These are phyloP conservation scores for Nakazawaea ishiwadae DNA, from an alignment of 805 yeast genomes.

Conservation along the genomic window DNA sequence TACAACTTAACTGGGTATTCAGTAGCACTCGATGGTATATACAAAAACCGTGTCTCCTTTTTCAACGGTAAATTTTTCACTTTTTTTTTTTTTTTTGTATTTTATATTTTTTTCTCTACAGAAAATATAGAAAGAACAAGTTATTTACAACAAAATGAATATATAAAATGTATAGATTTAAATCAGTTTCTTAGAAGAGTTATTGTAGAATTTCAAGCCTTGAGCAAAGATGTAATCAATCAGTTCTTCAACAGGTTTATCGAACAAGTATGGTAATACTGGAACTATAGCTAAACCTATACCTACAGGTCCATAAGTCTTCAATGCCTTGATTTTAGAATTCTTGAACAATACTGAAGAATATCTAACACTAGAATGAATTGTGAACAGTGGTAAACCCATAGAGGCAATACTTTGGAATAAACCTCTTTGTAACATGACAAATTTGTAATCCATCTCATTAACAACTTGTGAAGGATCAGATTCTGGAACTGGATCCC, in stretches of 20 bases:
- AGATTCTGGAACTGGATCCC: conserved; percentile 48
- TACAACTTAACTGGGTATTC: background rate
- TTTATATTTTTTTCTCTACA: too few relatives aligned
- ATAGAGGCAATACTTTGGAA: conserved; percentile 81
- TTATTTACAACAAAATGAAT: background rate
- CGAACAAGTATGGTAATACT: conserved; percentile 69
- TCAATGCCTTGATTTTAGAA: conserved; percentile 39
- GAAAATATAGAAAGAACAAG: background rate
- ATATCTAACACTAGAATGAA: conserved; percentile 71
- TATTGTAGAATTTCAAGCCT: conserved; percentile 21
- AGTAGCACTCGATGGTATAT: background rate
- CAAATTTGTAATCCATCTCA: conserved; percentile 64
- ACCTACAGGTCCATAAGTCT: conserved; percentile 74
- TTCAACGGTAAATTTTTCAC: too few relatives aligned
- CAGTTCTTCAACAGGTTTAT: conserved; percentile 74
- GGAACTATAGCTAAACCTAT: conserved; percentile 77
- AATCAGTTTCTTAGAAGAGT: background rate
- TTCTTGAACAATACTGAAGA: conserved; percentile 60
- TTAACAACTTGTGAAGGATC: conserved; percentile 33
- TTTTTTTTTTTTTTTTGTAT: too few relatives aligned
- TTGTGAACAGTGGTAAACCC: conserved; percentile 85
- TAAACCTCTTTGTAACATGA: conserved; percentile 64
- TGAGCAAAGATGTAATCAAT: conserved; percentile 58
- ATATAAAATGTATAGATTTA: too few relatives aligned
- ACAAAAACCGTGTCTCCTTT: too few relatives aligned